phyloP scores from a whole-genome alignment of 1,139 yeast genomes.

The Taphrina betulina region DNA sequence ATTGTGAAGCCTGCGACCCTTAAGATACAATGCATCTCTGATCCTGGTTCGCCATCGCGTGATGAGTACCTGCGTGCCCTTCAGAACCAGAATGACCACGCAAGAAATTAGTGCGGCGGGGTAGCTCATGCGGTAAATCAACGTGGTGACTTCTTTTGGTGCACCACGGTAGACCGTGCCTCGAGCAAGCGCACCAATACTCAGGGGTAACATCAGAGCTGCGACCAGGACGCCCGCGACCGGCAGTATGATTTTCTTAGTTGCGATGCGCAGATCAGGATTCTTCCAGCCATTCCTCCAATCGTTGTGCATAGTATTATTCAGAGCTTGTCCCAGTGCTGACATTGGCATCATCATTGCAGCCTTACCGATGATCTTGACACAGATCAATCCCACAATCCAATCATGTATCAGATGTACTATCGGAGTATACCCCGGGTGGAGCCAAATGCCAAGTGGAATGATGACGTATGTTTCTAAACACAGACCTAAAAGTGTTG shows the following conservation, averaged over 20 bases:
- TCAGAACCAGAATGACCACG: neutral
- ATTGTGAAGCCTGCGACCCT: constrained; percentile 25
- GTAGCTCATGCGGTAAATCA: constrained; percentile 17
- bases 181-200: constrained; percentile 26
- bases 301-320: constrained; percentile 20
- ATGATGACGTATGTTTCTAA: constrained; percentile 23
- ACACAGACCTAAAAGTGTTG: constrained; percentile 5
- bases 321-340: constrained; percentile 2
- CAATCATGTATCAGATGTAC: constrained; percentile 31
- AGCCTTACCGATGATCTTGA: constrained; percentile 19
- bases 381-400: constrained; percentile 31
- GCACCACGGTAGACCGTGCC: constrained; percentile 5
- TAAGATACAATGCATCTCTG: constrained; percentile 21
- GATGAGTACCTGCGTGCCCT: neutral
- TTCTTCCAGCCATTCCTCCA: constrained; percentile 30
- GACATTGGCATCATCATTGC: constrained; percentile 22
- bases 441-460: constrained; percentile 29
- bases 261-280: constrained; percentile 30
- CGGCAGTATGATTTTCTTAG: constrained; percentile 21
- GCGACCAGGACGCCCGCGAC: constrained; percentile 5
- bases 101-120: constrained; percentile 19
- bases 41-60: constrained; percentile 13
- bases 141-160: neutral
- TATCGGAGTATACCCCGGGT: constrained; percentile 19
- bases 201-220: constrained; percentile 24